Conservation (phyloP, 2,329 filamentous ascomycete species). For the Penicillium sp. region DNA sequence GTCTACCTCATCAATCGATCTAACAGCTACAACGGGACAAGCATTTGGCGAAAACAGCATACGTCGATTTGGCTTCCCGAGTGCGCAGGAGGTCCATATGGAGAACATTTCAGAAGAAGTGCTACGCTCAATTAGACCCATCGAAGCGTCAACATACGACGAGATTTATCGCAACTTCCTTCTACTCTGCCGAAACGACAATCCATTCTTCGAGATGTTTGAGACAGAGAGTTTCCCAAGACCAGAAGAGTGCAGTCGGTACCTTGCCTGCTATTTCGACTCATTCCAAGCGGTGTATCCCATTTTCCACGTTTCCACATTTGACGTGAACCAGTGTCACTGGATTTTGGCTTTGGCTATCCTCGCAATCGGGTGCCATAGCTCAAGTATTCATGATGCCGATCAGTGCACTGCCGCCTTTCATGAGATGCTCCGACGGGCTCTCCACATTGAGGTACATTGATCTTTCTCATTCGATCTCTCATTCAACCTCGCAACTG, state of each 20-base stretch:
- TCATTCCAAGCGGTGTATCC: slow-evolving; percentile 45
- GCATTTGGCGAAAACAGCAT: slow-evolving; percentile 12
- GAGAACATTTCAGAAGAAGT: slow-evolving; percentile 21
- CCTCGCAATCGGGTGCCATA: slow-evolving; percentile 44
- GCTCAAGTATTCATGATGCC: slow-evolving; percentile 28
- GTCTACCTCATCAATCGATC: slow-evolving; percentile 15
- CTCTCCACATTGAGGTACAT: slow-evolving; percentile 38
- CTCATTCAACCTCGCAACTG: slow-evolving; percentile 3
- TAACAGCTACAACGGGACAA: slow-evolving; percentile 11
- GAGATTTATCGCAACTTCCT: slow-evolving; percentile 33
- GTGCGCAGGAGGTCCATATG: slow-evolving; percentile 17
- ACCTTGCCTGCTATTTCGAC: slow-evolving; percentile 40
- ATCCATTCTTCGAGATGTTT: slow-evolving; percentile 34
- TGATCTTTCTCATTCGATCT: background rate
- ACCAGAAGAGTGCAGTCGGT: slow-evolving; percentile 28
- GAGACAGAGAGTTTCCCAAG: slow-evolving; percentile 34
- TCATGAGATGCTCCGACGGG: slow-evolving; percentile 46
- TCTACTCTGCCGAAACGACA: slow-evolving; percentile 33
- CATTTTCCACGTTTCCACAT: slow-evolving; percentile 41
- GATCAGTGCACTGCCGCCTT: slow-evolving; percentile 37
- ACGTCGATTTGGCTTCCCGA: slow-evolving; percentile 28
- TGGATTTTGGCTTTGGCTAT: slow-evolving; percentile 46
- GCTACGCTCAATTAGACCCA: slow-evolving; percentile 8
- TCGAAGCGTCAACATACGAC: slow-evolving; percentile 31
- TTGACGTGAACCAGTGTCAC: slow-evolving; percentile 38